These are phyloP conservation scores for Dothiorella sarmentorum DNA, from an alignment of 2,329 filamentous ascomycete species.

Conservation along the genomic window DNA sequence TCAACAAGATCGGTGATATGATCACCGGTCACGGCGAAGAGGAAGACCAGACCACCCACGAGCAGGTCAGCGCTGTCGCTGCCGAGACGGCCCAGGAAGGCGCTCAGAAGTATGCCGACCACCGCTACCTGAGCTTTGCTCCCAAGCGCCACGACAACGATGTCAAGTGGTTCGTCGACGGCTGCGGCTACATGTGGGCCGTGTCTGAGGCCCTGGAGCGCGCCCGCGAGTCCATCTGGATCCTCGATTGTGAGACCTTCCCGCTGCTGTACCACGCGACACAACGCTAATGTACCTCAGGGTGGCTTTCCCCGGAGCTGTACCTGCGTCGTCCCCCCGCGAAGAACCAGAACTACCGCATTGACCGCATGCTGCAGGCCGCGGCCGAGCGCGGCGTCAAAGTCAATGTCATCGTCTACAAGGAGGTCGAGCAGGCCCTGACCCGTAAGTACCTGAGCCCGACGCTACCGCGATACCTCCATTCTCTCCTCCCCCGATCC, in stretches of 20 bases:
- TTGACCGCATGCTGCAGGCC: conserved; percentile 77
- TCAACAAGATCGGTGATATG: conserved; percentile 53
- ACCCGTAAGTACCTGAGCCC: conserved; percentile 61
- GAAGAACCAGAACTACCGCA: conserved; percentile 75
- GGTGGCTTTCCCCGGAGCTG: conserved; percentile 85
- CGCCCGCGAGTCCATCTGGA: conserved; percentile 75
- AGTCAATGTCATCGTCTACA: conserved; percentile 86
- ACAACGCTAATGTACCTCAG: conserved; percentile 25
- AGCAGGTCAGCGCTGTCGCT: conserved; percentile 19
- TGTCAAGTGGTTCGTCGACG: conserved; percentile 86
- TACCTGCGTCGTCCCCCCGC: conserved; percentile 81
- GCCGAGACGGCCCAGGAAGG: conserved; percentile 28
- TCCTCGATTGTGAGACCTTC: conserved; percentile 62
- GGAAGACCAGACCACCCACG: neutral
- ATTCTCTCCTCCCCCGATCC: conserved; percentile 41
- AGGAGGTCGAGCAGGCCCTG: conserved; percentile 74
- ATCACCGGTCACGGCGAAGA: conserved; percentile 6
- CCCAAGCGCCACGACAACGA: conserved; percentile 67
- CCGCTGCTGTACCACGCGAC: neutral
- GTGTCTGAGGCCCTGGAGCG: conserved; percentile 75
- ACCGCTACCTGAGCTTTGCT: conserved; percentile 64
- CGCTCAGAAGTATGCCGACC: conserved; percentile 42
- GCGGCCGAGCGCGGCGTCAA: conserved; percentile 82
- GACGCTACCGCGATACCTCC: conserved; percentile 41
- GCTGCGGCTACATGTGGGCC: conserved; percentile 80